Percentiles rank a stretch among this genome's conserved stretches.
Conservation (phyloP, 2,329 filamentous ascomycete species). For the Microascus cirrosus region DNA sequence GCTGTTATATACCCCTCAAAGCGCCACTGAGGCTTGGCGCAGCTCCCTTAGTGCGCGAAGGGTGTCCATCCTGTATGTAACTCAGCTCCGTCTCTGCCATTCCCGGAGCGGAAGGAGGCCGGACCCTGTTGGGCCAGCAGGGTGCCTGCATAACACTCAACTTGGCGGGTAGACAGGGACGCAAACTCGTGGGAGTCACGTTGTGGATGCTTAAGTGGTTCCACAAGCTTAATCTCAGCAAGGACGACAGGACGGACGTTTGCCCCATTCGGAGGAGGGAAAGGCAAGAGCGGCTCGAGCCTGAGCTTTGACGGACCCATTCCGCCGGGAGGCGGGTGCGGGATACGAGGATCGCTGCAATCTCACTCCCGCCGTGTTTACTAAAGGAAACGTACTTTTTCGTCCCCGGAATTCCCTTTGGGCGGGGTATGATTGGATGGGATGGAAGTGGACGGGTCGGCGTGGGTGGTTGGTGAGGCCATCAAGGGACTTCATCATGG, state of each 20-base stretch:
- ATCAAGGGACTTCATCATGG: constrained; percentile 3
- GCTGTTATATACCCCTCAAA: not conserved
- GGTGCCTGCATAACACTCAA: not conserved
- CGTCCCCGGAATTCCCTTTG: not conserved
- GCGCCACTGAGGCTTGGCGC: not conserved
- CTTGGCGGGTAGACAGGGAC: not conserved
- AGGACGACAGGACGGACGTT: not conserved
- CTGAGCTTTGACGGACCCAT: not conserved
- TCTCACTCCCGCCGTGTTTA: not conserved
- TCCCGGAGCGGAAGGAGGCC: not conserved
- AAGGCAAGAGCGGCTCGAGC: not conserved
- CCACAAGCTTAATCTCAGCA: not conserved
- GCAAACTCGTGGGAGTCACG: not conserved
- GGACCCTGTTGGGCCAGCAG: not conserved
- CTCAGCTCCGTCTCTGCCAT: not conserved
- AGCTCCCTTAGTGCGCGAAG: not conserved
- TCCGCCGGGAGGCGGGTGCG: not conserved
- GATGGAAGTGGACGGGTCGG: not conserved
- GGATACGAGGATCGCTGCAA: not conserved
- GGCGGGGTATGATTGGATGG: not conserved
- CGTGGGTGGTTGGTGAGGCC: not conserved
- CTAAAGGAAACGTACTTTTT: not conserved
- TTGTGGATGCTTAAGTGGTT: not conserved
- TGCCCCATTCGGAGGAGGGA: not conserved
- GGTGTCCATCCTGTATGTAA: not conserved